Percentiles rank a stretch among this genome's conserved stretches.
These are phyloP conservation scores for Climacium dendroides DNA, from an alignment of 225 moss, liverwort and hornwort species.

Conservation along the genomic window DNA sequence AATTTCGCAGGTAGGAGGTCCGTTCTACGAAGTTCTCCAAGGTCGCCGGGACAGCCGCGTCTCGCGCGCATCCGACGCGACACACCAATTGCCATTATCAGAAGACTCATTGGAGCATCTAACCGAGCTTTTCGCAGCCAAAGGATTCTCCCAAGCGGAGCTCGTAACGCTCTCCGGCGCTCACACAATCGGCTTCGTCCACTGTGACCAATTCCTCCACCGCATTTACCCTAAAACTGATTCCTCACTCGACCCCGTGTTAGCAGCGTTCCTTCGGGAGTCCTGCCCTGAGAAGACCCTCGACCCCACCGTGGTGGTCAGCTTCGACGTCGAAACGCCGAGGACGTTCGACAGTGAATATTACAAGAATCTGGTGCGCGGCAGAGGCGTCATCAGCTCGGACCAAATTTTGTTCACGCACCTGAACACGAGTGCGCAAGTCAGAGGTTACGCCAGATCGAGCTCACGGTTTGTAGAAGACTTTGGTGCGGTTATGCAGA, in stretches of 20 bases:
- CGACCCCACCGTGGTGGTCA: slow-evolving; percentile 8
- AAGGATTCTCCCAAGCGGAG: slow-evolving; percentile 19
- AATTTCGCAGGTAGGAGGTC: slow-evolving; percentile 44
- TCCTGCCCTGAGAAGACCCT: slow-evolving; percentile 27
- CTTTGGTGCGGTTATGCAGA: neutral
- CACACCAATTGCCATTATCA: slow-evolving; percentile 18
- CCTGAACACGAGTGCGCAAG: neutral
- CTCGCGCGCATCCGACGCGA: neutral
- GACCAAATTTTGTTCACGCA: slow-evolving; percentile 11
- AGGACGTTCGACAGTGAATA: slow-evolving; percentile 41
- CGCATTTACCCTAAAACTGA: slow-evolving; percentile 31
- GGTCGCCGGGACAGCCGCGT: slow-evolving; percentile 45
- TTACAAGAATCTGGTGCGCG: slow-evolving; percentile 15
- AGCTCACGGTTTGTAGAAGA: neutral
- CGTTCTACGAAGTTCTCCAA: slow-evolving; percentile 25
- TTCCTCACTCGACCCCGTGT: slow-evolving; percentile 17
- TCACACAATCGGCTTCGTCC: slow-evolving; percentile 46
- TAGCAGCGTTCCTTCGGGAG: slow-evolving; percentile 12
- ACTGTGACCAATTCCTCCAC: slow-evolving; percentile 20
- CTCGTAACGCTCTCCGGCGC: slow-evolving; percentile 52
- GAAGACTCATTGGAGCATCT: slow-evolving; percentile 12
- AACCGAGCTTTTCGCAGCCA: slow-evolving; percentile 5
- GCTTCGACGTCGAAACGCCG: slow-evolving; percentile 14
- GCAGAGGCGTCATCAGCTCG: slow-evolving; percentile 32
- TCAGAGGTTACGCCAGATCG: neutral